These are phyloP conservation scores for Escallonia herrerae DNA, from an alignment of 129 eudicot species.

Conservation along the genomic window DNA sequence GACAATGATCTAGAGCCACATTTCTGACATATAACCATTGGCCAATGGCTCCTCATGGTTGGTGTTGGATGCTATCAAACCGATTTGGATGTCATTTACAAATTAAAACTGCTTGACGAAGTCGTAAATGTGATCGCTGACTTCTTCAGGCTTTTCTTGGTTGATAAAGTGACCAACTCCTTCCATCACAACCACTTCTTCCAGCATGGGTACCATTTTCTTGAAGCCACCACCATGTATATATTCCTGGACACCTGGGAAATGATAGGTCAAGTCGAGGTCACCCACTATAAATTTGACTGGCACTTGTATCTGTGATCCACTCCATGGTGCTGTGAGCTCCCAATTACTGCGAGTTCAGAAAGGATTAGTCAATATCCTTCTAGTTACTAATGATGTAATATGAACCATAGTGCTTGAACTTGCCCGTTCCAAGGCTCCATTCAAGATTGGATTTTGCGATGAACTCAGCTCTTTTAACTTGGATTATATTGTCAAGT, in stretches of 20 bases:
- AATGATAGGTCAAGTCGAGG: constrained; percentile 68
- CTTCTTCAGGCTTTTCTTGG: constrained; percentile 66
- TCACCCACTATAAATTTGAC: constrained; percentile 84
- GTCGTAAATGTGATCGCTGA: constrained; percentile 54
- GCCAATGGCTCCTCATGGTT: too few species aligned
- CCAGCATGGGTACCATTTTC: constrained; percentile 59
- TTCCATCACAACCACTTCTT: constrained; percentile 72
- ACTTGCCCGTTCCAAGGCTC: too few species aligned
- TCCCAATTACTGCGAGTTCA: constrained; percentile 60
- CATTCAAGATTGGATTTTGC: too few species aligned
- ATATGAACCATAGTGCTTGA: too few species aligned
- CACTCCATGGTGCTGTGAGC: constrained; percentile 64
- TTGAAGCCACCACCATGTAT: constrained; percentile 64
- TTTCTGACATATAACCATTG: too few species aligned
- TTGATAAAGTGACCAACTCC: constrained; percentile 77
- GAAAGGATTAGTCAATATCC: too few species aligned
- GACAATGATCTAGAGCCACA: too few species aligned
- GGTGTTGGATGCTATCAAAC: too few species aligned
- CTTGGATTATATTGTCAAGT: too few species aligned
- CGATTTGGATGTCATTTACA: not conserved
- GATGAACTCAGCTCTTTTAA: too few species aligned
- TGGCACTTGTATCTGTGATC: constrained; percentile 68
- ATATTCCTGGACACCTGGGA: constrained; percentile 70
- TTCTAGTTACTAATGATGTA: too few species aligned
- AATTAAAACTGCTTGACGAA: constrained; percentile 61